Base-by-base conservation (phyloP, 2,329 filamentous ascomycete species). In the Hypoxylon rubiginosum region DNA sequence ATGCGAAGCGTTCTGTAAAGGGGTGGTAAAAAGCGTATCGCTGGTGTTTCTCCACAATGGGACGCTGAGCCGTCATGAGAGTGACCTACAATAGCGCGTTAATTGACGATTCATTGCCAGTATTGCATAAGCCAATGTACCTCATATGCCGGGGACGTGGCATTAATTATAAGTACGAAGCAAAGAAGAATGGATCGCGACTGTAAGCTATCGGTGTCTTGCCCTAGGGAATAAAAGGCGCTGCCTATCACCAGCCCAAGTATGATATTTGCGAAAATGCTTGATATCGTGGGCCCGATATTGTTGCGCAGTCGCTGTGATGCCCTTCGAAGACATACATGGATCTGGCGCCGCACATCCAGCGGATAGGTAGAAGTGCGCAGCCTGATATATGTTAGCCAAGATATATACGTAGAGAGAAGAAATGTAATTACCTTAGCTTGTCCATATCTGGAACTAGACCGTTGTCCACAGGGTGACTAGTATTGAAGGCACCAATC, bases 11-110 rank as follows among this genome's bases (percentile, higher is more conserved):
- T 84, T 97, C 93, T 13, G 93, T 90, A 11, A 91, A 93, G 0
- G 94, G 93, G 74, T 97, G 94, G 74, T 97, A 97, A 17, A 97
- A 85, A 13, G 93, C 93, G 76, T 97, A 97, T 58, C 91, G 88
- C 63, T 86, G 81, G 73, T 97, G 94, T 77, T 97, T 97, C 77
- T 97, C 93, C 58, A 97, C 92, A 71, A 97, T 97, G 1, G 92
- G 91, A 32, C 94, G 90, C 85, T 97, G 93, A 1, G 91, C 88
- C 77, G 95, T 97, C 8, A 97, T 85, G 0, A 91, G 92, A 34
- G 95, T 79, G 74, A 97, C 94, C 83, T 90, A 60, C 17, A 13
- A 11, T 39, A 13, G 9, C 7, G 10, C 4, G 11, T 24, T 39
- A 39, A 19, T 24, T 53, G 30, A 39, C 5, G 36, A 10, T n/a